Percentiles rank a stretch among this genome's conserved stretches.
phyloP scores from a whole-genome alignment of 2,329 filamentous ascomycete species.

The Dichotomopilus funicola region DNA sequence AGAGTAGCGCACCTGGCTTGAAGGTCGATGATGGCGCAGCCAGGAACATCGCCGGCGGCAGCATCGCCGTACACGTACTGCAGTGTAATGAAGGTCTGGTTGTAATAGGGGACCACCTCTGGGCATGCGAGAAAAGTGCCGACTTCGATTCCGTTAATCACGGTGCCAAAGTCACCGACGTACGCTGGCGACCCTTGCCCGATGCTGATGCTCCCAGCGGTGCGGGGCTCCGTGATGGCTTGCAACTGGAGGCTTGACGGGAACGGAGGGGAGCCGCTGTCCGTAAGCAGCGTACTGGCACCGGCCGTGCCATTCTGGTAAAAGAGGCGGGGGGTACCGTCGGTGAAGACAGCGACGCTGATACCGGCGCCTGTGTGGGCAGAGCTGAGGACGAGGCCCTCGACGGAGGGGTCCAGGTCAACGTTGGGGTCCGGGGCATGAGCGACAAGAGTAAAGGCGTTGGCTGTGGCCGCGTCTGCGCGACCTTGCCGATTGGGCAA shows the following conservation, averaged over 20 bases:
- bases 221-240: slow-evolving; percentile 14
- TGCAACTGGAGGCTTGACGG: slow-evolving; percentile 34
- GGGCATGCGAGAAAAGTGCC: slow-evolving; percentile 39
- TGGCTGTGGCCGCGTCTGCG: neutral
- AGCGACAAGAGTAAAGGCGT: slow-evolving; percentile 10
- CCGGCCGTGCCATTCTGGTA: slow-evolving; percentile 44
- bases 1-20: slow-evolving; percentile 39
- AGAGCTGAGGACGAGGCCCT: slow-evolving; percentile 34
- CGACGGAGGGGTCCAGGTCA: slow-evolving; percentile 37
- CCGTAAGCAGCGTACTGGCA: slow-evolving; percentile 34
- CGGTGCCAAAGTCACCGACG: slow-evolving; percentile 29
- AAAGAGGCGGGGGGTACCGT: slow-evolving; percentile 31
- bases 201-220: slow-evolving; percentile 31
- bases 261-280: slow-evolving; percentile 34
- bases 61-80: slow-evolving; percentile 30
- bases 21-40: slow-evolving; percentile 38
- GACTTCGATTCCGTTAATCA: slow-evolving; percentile 24
- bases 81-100: slow-evolving; percentile 33
- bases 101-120: slow-evolving; percentile 37
- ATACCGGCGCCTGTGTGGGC: slow-evolving; percentile 39
- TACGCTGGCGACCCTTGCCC: slow-evolving; percentile 32
- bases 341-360: slow-evolving; percentile 32
- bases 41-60: slow-evolving; percentile 29
- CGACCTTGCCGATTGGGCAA: neutral
- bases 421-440: slow-evolving; percentile 33